These are phyloP conservation scores for Zymoseptoria tritici DNA, from an alignment of 2,329 filamentous ascomycete genomes.

Conservation along the genomic window DNA sequence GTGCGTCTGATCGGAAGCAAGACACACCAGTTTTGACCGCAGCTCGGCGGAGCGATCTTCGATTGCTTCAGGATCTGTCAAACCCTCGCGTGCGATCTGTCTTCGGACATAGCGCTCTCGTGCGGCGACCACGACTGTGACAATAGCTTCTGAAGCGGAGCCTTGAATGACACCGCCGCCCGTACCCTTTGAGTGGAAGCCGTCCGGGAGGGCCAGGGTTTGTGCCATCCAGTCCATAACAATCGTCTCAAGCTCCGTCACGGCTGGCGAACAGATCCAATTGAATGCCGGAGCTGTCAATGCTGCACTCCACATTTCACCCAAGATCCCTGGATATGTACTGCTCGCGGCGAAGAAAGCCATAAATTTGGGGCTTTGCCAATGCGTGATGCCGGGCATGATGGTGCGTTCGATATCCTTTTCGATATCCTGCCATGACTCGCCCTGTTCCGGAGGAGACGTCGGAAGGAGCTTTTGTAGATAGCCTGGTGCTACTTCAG, in stretches of 20 bases:
- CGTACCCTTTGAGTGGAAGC: slow-evolving; percentile 64
- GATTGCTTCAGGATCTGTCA: slow-evolving; percentile 45
- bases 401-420: slow-evolving; percentile 79
- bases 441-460: slow-evolving; percentile 57
- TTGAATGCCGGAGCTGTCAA: slow-evolving; percentile 93
- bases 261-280: slow-evolving; percentile 88
- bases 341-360: slow-evolving; percentile 84
- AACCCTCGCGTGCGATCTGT: slow-evolving; percentile 45
- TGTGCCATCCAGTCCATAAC: slow-evolving; percentile 87
- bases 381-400: slow-evolving; percentile 87
- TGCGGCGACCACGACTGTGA: slow-evolving; percentile 81
- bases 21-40: slow-evolving; percentile 65
- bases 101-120: slow-evolving; percentile 68
- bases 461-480: slow-evolving; percentile 69
- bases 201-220: slow-evolving; percentile 63
- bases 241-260: slow-evolving; percentile 88
- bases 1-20: slow-evolving; percentile 74
- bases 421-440: slow-evolving; percentile 71
- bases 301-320: slow-evolving; percentile 83
- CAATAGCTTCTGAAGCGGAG: slow-evolving; percentile 77
- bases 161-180: slow-evolving; percentile 95
- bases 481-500: slow-evolving; percentile 76
- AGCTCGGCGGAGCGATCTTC: slow-evolving; percentile 64
- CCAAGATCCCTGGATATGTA: slow-evolving; percentile 77
- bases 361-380: slow-evolving; percentile 92